A percentile compares a stretch with the other conserved stretches of the same genome.
Evolutionary conservation across 2,329 filamentous ascomycete genomes (phyloP).

Genomic region (Scorias spongiosa): DNA sequence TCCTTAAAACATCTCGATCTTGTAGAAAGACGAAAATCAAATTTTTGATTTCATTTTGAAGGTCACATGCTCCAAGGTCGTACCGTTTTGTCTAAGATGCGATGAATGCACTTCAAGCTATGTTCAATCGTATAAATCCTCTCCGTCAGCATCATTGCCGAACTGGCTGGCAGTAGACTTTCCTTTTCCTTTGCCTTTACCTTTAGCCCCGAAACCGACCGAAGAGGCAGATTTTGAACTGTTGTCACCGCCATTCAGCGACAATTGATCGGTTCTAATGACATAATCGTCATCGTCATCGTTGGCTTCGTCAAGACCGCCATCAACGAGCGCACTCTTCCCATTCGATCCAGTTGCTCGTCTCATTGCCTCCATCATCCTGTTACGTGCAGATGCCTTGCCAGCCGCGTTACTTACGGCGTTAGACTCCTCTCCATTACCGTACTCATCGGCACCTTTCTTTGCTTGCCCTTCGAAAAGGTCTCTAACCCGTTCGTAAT

Average conservation of each 20-base stretch:
- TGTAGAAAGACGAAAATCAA: no score
- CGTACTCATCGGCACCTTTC: conserved; percentile 25
- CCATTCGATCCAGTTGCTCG: conserved; percentile 5
- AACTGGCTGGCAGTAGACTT: conserved; percentile 24
- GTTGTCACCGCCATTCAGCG: conserved; percentile 10
- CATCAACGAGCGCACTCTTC: background rate
- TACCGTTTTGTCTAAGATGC: no score
- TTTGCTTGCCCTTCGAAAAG: conserved; percentile 58
- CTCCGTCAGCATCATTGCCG: conserved; percentile 23
- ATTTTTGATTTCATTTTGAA: no score
- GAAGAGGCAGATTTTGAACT: conserved; percentile 2
- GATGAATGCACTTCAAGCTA: background rate
- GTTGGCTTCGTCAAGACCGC: conserved; percentile 3
- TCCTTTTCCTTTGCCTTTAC: conserved; percentile 23
- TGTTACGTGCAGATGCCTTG: background rate
- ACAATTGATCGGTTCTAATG: conserved; percentile 24
- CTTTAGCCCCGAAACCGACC: conserved; percentile 8
- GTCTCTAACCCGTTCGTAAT: conserved; percentile 73
- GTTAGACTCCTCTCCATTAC: conserved; percentile 8
- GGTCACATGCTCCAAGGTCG: no score
- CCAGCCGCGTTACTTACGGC: background rate
- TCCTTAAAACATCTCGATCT: no score
- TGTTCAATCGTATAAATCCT: conserved; percentile 28
- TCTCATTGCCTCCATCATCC: conserved; percentile 7
- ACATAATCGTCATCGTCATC: conserved; percentile 27